Evolutionary conservation across 257 asterid genomes (phyloP).

Genomic region (Solanum pennellii): DNA sequence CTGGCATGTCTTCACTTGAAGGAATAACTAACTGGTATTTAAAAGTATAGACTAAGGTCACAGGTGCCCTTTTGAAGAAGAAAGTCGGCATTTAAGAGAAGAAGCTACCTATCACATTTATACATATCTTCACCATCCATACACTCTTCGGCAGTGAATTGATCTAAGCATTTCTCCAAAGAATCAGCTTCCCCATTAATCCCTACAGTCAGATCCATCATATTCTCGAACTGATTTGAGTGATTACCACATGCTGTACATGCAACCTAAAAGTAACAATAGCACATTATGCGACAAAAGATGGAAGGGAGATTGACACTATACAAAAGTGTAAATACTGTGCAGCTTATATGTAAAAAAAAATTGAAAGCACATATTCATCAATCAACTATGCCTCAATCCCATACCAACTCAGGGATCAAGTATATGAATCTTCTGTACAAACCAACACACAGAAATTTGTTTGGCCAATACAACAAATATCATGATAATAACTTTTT

Average conservation of each 20-base stretch:
- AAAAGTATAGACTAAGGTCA: neutral
- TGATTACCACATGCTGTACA: constrained; percentile 70
- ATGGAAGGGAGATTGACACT: neutral
- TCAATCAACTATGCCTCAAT: neutral
- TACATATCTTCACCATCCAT: constrained; percentile 98
- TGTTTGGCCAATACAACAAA: neutral
- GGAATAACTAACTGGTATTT: neutral
- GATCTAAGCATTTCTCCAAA: constrained; percentile 92
- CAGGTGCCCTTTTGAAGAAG: neutral
- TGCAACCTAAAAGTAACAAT: constrained; percentile 45
- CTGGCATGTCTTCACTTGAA: neutral
- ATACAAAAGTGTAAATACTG: neutral
- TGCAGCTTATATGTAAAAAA: neutral
- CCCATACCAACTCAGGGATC: neutral
- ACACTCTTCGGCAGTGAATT: constrained; percentile 74
- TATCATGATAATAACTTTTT: neutral
- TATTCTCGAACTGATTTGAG: constrained; percentile 80
- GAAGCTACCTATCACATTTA: constrained; percentile 78
- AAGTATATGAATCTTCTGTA: neutral
- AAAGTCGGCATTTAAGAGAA: neutral
- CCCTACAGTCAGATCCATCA: constrained; percentile 99
- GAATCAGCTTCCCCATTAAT: constrained; percentile 87
- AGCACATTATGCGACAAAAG: neutral
- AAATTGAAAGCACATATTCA: neutral
- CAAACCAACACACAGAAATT: neutral